Percentiles rank a stretch among this genome's conserved stretches.
Evolutionary conservation across 768 basidiomycete genomes (phyloP).

Genomic region (Boletus vinaceobasis): DNA sequence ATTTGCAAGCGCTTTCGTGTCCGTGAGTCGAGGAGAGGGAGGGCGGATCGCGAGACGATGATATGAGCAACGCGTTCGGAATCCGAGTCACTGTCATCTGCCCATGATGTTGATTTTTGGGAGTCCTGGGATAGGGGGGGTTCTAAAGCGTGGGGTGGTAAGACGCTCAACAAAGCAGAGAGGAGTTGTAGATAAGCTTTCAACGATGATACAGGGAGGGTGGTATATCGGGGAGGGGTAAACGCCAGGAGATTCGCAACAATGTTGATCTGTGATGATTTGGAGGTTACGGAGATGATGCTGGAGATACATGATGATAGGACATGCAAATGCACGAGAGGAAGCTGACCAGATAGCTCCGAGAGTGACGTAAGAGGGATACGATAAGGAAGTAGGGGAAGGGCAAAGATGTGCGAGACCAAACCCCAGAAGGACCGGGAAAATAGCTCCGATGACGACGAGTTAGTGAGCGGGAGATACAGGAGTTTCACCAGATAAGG

Average conservation of each 20-base stretch:
- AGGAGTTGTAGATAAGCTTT: conserved; percentile 53
- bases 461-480: conserved; percentile 19
- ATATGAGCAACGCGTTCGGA: conserved; percentile 32
- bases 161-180: conserved; percentile 44
- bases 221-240: conserved; percentile 56
- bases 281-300: conserved; percentile 33
- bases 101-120: conserved; percentile 12
- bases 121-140: conserved; percentile 31
- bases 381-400: conserved; percentile 78
- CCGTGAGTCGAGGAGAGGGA: conserved; percentile 51
- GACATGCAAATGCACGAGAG: conserved; percentile 42
- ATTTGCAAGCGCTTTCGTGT: conserved; percentile 63
- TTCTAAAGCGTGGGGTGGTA: conserved; percentile 55
- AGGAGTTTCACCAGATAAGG: conserved; percentile 29
- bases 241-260: conserved; percentile 72
- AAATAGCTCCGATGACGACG: conserved; percentile 33
- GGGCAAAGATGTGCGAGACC: conserved; percentile 56
- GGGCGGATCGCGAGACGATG: conserved; percentile 31
- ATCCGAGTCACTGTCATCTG: conserved; percentile 41
- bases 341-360: conserved; percentile 61
- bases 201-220: conserved; percentile 44
- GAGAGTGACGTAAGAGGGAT: conserved; percentile 61
- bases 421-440: conserved; percentile 38
- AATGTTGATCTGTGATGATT: conserved; percentile 49
- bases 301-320: conserved; percentile 28